Base-by-base conservation (phyloP, 805 yeast genomes). In the Maudiozyma bulderi region DNA sequence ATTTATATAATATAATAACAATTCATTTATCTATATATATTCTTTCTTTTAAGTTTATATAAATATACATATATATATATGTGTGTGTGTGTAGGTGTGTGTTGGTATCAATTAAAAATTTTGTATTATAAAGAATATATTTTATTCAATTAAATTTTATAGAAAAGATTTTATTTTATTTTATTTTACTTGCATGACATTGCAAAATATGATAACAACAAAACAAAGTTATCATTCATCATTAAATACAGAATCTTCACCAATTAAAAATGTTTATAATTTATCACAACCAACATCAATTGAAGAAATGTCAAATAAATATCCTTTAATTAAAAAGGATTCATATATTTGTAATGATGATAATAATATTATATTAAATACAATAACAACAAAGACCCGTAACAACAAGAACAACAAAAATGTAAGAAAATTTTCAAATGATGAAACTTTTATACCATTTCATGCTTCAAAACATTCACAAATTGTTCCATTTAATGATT, bases 381-480 rank as follows among this genome's bases (percentile, higher is more conserved):
- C 41, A 26, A 30, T n/a, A 35, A 35, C 15, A n/a, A 40, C 20
- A 47, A 35, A 2, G 26, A 39, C 11, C 4, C 26, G 26, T 20
- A 31, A 41, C 29, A 40, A 37, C 15, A 35, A 9, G 34, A 44
- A 29, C 32, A 29, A 33, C 38, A 31, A 14, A 34, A 43, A 35
- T 35, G 9, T 35, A n/a, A 35, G n/a, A 13, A 35, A 35, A 11
- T 8, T n/a, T 35, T 5, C 14, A 35, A 35, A 13, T 35, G 14
- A 35, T 26, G 59, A 57, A 31, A 58, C 56, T 35, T 53, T 50
- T 40, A 57, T 62, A 10, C 70, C 70, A 14, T 66, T 65, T 49
- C 61, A 62, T 39, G 58, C 70, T 6, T 60, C 60, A 2, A 66
- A 66, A 45, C 70, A 66, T 48, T 60, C 70, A 4, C 66, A 62